phyloP scores from a whole-genome alignment of 306 rosid species.

The Fagus crenata region DNA sequence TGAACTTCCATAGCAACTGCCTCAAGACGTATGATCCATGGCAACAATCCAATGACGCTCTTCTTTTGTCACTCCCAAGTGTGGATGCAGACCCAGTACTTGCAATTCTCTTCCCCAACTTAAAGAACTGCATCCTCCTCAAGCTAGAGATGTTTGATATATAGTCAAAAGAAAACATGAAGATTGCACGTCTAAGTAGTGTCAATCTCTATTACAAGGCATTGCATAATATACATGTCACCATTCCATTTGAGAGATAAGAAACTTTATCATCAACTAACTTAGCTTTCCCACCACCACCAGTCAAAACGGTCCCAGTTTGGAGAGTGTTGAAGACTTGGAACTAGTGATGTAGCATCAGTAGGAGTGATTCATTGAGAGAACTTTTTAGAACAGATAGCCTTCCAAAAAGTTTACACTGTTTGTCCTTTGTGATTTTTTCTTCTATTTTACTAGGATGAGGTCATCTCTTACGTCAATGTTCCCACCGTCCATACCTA shows the following conservation, averaged over 20 bases:
- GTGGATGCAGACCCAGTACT: conserved; percentile 49
- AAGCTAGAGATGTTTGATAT: conserved; percentile 36
- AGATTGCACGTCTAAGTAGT: conserved; percentile 25
- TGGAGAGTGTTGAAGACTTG: conserved; percentile 33
- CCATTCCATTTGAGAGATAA: conserved; percentile 36
- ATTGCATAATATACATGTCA: conserved; percentile 28
- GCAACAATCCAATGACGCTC: conserved; percentile 30
- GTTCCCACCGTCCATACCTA: conserved; percentile 37
- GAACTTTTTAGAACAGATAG: conserved; percentile 28
- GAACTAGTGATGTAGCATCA: conserved; percentile 48
- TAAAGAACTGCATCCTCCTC: conserved; percentile 40
- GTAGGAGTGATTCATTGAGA: conserved; percentile 13
- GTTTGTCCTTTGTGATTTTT: conserved; percentile 21
- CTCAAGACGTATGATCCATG: conserved; percentile 38
- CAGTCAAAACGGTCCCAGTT: conserved; percentile 44
- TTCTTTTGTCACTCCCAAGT: conserved; percentile 43
- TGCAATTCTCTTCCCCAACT: conserved; percentile 45
- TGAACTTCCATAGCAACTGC: conserved; percentile 49
- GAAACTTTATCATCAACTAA: conserved; percentile 46
- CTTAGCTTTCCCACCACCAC: conserved; percentile 35
- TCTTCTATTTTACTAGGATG: conserved; percentile 46
- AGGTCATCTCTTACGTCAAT: conserved; percentile 20
- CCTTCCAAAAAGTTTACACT: conserved; percentile 27
- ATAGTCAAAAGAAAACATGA: conserved; percentile 26
- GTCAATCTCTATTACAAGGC: conserved; percentile 11